Evolutionary conservation across 768 basidiomycete species (phyloP).

Genomic region (Chalciporus sphaerocephalus): DNA sequence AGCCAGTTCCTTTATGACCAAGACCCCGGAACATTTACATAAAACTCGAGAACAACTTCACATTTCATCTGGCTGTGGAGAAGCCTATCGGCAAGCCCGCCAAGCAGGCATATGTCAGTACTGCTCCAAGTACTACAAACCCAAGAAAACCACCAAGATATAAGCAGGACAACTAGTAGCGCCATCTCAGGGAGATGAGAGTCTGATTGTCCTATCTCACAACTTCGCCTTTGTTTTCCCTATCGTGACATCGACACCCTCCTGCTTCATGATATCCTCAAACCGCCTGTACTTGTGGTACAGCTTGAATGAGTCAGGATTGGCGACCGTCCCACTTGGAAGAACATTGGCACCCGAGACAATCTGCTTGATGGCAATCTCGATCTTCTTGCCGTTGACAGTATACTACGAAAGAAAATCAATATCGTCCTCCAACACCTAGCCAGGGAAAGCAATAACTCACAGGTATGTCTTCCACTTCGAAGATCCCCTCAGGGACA

Average conservation of each 20-base stretch:
- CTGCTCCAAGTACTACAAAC: too few relatives aligned
- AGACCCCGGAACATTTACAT: too few relatives aligned
- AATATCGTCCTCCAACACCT: neutral
- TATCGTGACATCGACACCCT: slow-evolving; percentile 7
- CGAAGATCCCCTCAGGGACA: slow-evolving; percentile 67
- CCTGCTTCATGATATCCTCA: slow-evolving; percentile 28
- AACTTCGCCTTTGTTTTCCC: slow-evolving; percentile 9
- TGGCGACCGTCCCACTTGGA: slow-evolving; percentile 73
- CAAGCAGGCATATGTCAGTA: too few relatives aligned
- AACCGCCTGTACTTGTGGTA: slow-evolving; percentile 63
- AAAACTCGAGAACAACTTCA: too few relatives aligned
- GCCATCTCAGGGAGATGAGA: too few relatives aligned
- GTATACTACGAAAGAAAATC: slow-evolving; percentile 50
- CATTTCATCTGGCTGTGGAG: too few relatives aligned
- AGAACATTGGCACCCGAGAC: slow-evolving; percentile 60
- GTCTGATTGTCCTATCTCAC: slow-evolving; percentile 1
- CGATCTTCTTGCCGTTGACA: slow-evolving; percentile 74
- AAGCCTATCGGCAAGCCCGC: too few relatives aligned
- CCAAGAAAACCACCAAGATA: too few relatives aligned
- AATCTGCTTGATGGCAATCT: slow-evolving; percentile 75
- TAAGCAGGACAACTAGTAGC: too few relatives aligned
- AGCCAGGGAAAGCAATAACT: slow-evolving; percentile 23
- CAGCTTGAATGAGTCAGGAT: slow-evolving; percentile 59
- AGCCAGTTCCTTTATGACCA: too few relatives aligned
- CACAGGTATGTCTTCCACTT: slow-evolving; percentile 64